Base-by-base conservation (phyloP, 2,329 filamentous ascomycete genomes). In the Penicillium crustosum region DNA sequence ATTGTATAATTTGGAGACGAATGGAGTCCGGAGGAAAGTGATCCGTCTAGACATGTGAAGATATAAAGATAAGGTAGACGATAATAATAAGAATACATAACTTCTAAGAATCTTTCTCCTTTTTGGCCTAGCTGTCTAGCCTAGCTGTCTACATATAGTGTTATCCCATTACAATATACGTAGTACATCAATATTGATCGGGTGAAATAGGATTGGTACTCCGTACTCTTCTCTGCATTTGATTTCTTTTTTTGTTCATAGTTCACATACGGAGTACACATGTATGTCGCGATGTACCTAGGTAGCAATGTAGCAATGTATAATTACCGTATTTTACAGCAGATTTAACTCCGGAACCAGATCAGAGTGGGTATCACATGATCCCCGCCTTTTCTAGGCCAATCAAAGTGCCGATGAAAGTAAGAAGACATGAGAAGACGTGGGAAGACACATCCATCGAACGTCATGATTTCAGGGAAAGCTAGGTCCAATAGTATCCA, bases 1-100 rank as follows among this genome's bases (percentile, higher is more conserved):
- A 17, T 25, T 15, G 35, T 15, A 25, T 23, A 33, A 39, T 25
- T 49, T 25, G 42, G 23, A 17, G 21, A 10, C 12, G 17, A 41
- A 41, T 35, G 29, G 39, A 33, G 41, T 21, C 31, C 43, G 59
- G 53, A 48, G 50, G 31, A 35, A 58, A 53, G 39, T 23, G 25
- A 44, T 55, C 48, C 50, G 53, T 39, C 29, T 36, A 47, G 50
- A 59, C 62, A 61, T 49, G 60, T 64, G 63, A 53, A 53, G 21
- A 36, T 27, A 17, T 10, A 59, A 53, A 57, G 48, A 57, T 60
- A 56, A 38, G 49, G 31, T 42, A 50, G 50, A 55, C 55, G 58
- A 63, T 59, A 55, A 55, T 61, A 62, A 66, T 66, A 36, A 38
- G 54, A 66, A 66, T 52, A 64, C 59, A 64, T 64, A 64, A 61